Evolutionary conservation across 129 eudicot genomes (phyloP).

Genomic region (carrot (Daucus carota)): DNA sequence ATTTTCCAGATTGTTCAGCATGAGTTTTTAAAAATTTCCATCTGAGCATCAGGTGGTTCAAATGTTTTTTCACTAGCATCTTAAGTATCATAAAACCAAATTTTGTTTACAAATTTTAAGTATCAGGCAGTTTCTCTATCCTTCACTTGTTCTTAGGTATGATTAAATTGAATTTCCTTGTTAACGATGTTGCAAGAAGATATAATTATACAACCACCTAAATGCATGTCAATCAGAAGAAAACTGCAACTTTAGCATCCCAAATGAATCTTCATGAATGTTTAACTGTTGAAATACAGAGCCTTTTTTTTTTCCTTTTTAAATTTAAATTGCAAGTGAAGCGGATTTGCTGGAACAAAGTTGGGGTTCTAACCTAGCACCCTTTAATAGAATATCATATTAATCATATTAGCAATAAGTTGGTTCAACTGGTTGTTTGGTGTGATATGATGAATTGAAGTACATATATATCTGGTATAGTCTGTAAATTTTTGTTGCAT

Average conservation of each 20-base stretch:
- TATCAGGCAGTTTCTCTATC: not conserved
- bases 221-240: not conserved
- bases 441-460: not conserved
- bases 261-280: not conserved
- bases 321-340: not conserved
- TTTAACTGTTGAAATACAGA: not conserved
- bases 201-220: not conserved
- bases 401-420: not conserved
- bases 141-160: not conserved
- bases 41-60: not conserved
- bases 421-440: not conserved
- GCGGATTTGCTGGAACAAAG: not conserved
- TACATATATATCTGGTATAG: not conserved
- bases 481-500: not conserved
- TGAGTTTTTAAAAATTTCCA: not conserved
- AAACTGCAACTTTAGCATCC: not conserved
- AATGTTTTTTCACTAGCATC: not conserved
- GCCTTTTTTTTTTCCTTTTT: not conserved
- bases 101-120: not conserved
- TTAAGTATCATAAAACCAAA: not conserved
- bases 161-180: not conserved
- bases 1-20: not conserved
- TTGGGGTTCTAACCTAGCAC: not conserved
- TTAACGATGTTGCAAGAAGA: not conserved
- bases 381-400: not conserved